Evolutionary conservation across 257 asterid genomes (phyloP).

Genomic region (Nicotiana knightiana): DNA sequence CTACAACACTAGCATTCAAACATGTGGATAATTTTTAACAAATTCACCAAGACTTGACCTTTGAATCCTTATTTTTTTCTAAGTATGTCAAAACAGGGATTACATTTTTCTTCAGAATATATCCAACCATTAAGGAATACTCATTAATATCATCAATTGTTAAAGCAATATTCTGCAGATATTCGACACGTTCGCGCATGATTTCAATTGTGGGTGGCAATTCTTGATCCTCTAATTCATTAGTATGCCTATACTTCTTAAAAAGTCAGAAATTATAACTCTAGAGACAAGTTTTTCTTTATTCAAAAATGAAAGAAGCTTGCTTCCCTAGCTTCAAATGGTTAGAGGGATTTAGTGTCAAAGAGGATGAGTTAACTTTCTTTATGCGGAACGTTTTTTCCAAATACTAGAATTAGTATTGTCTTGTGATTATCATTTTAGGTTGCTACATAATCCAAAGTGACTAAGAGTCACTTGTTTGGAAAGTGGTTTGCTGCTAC

Average conservation of each 20-base stretch:
- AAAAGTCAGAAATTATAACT: conserved; percentile 70
- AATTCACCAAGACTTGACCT: conserved; percentile 73
- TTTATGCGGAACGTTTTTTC: too few relatives aligned
- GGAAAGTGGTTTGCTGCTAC: too few relatives aligned
- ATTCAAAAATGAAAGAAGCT: neutral
- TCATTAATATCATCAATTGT: conserved; percentile 73
- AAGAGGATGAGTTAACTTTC: too few relatives aligned
- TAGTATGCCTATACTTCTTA: conserved; percentile 75
- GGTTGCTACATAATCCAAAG: too few relatives aligned
- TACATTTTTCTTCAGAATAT: conserved; percentile 70
- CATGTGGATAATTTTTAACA: conserved; percentile 79
- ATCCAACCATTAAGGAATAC: conserved; percentile 81
- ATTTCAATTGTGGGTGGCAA: conserved; percentile 82
- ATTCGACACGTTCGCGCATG: conserved; percentile 84
- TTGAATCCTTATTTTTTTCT: conserved; percentile 73
- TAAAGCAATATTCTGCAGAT: conserved; percentile 74
- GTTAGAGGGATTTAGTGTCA: too few relatives aligned
- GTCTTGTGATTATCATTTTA: too few relatives aligned
- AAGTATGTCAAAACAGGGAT: conserved; percentile 82
- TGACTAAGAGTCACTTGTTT: too few relatives aligned
- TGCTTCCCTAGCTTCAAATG: too few relatives aligned
- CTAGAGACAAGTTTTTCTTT: conserved; percentile 71
- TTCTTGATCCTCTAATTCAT: conserved; percentile 74
- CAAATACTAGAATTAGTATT: too few relatives aligned
- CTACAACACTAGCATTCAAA: conserved; percentile 81